A percentile compares a stretch with the other conserved stretches of the same genome.
Conservation (phyloP, 495 filamentous ascomycete genomes). For the Aspergillus asperescens region DNA sequence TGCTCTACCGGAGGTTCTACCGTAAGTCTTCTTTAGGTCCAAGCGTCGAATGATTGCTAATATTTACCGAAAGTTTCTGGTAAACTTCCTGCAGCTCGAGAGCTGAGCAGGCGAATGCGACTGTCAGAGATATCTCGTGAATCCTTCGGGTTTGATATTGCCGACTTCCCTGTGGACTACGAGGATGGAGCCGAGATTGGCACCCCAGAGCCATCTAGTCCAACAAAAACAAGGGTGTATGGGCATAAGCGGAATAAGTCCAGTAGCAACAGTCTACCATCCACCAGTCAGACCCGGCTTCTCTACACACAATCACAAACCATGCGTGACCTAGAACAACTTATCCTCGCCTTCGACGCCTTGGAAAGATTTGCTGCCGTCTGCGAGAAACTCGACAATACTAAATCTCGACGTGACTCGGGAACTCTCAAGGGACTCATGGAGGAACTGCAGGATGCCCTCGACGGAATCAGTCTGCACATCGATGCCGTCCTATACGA, state of each 20-base stretch:
- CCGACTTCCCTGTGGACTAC: conserved; percentile 26
- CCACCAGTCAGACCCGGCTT: conserved; percentile 17
- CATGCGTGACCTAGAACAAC: conserved; percentile 68
- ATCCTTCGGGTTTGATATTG: conserved; percentile 38
- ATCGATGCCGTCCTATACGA: conserved; percentile 38
- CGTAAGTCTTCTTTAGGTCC: conserved; percentile 22
- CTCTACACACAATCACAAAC: conserved; percentile 52
- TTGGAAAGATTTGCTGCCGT: conserved; percentile 55
- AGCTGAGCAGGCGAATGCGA: conserved; percentile 46
- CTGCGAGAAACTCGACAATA: conserved; percentile 42
- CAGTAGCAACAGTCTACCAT: conserved; percentile 13
- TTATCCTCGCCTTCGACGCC: conserved; percentile 60
- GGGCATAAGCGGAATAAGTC: conserved; percentile 21
- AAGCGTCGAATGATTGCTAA: conserved; percentile 8
- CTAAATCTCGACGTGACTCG: conserved; percentile 31
- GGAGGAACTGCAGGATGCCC: conserved; percentile 27
- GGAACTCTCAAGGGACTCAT: conserved; percentile 32
- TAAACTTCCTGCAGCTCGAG: conserved; percentile 61
- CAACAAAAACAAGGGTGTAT: conserved; percentile 27
- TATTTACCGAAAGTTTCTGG: conserved; percentile 20
- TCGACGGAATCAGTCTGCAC: conserved; percentile 29
- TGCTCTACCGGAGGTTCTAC: conserved; percentile 59
- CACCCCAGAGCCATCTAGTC: conserved; percentile 28
- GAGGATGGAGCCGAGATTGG: conserved; percentile 21
- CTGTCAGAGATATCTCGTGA: conserved; percentile 40